phyloP scores from a whole-genome alignment of 805 yeast genomes.

The Yarrowia phangngaensis region DNA sequence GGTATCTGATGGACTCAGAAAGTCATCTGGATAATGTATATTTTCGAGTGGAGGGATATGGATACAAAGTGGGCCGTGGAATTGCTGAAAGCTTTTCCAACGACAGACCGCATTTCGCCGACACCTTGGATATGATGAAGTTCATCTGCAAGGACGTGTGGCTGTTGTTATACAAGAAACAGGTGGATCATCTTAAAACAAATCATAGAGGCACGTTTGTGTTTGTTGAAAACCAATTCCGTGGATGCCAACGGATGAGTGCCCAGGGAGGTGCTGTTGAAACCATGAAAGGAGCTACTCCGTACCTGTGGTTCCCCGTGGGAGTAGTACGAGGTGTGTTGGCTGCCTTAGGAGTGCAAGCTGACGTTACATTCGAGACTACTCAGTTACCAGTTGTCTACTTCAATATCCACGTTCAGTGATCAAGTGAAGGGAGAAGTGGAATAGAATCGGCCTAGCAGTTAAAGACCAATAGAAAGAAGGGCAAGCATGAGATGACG shows the following conservation, averaged over 20 bases:
- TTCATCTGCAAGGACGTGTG: constrained; percentile 90
- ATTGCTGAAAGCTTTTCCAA: constrained; percentile 48
- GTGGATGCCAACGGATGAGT: constrained; percentile 50
- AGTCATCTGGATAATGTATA: constrained; percentile 48
- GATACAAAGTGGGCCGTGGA: constrained; percentile 64
- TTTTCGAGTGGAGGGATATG: constrained; percentile 62
- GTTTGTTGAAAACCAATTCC: constrained; percentile 63
- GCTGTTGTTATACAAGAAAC: constrained; percentile 75
- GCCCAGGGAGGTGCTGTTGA: constrained; percentile 37
- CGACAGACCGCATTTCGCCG: constrained; percentile 46
- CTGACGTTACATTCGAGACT: constrained; percentile 62
- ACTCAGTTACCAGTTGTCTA: constrained; percentile 61
- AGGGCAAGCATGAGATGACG: too few species aligned
- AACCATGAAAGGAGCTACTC: constrained; percentile 39
- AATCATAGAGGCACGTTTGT: constrained; percentile 86
- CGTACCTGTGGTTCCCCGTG: constrained; percentile 66
- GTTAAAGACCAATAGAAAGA: too few species aligned
- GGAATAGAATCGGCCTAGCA: not conserved
- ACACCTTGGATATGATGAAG: constrained; percentile 74
- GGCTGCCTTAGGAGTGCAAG: constrained; percentile 63
- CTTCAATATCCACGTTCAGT: constrained; percentile 64
- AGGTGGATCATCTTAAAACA: constrained; percentile 86
- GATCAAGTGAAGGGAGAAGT: constrained; percentile 34
- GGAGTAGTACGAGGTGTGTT: constrained; percentile 74
- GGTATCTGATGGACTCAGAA: constrained; percentile 29